phyloP scores from a whole-genome alignment of 1,139 yeast species.

The Candida tetrigidarum region DNA sequence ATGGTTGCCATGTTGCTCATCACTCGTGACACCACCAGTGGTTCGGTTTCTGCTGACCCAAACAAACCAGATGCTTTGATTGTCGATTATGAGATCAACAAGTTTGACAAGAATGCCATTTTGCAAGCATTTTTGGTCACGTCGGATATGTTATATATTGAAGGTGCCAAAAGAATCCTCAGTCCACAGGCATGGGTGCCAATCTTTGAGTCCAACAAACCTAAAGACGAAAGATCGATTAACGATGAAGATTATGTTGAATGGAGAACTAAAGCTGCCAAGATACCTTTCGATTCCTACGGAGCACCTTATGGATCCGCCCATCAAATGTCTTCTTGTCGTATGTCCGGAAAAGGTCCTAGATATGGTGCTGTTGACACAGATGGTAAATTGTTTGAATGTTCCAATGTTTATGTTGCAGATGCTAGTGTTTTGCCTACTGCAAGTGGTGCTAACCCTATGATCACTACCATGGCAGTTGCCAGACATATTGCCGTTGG shows the following conservation, averaged over 20 bases:
- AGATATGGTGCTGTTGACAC: constrained; percentile 52
- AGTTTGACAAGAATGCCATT: constrained; percentile 49
- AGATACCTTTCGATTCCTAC: constrained; percentile 30
- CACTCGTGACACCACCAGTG: constrained; percentile 52
- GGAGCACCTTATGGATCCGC: constrained; percentile 54
- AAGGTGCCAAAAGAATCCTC: constrained; percentile 54
- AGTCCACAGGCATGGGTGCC: constrained; percentile 44
- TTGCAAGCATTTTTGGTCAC: constrained; percentile 43
- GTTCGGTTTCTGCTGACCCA: constrained; percentile 41
- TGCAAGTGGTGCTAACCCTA: constrained; percentile 65
- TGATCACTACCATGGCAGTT: constrained; percentile 47
- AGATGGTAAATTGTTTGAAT: constrained; percentile 56
- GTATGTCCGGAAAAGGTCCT: constrained; percentile 57
- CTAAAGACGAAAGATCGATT: constrained; percentile 44
- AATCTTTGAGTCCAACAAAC: constrained; percentile 41
- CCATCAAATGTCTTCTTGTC: constrained; percentile 64
- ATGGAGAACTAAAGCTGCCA: constrained; percentile 44
- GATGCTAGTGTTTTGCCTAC: constrained; percentile 63
- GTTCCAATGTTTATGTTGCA: constrained; percentile 56
- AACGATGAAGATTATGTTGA: constrained; percentile 49
- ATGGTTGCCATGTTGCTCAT: constrained; percentile 48
- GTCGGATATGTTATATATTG: constrained; percentile 53
- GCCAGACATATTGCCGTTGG: constrained; percentile 43
- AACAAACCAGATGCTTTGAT: constrained; percentile 38
- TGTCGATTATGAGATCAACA: constrained; percentile 45